Evolutionary conservation across 164 flowering plant genomes (phyloP), one percentile per base, ranked within the genome.

Genomic region (Paratinospora sagittata): DNA sequence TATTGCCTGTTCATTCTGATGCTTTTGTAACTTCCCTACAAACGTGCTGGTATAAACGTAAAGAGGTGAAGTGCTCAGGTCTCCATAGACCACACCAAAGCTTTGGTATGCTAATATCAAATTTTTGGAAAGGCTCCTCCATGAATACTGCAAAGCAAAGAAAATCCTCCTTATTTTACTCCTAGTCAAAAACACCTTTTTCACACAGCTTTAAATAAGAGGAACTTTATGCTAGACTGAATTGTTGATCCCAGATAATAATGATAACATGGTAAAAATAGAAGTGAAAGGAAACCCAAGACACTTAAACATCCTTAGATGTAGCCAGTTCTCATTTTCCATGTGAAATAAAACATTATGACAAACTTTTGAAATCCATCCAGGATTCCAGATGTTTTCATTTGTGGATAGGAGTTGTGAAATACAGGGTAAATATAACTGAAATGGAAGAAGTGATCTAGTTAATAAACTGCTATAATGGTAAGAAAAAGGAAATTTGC

Each of bases 61-160:
- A 27, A 87, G 91, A 23, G 91, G 91, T 14, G 91, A 87, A 62
- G 87, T 87, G 68, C 89, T 83, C 78, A 87, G 68, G 74, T 85
- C 88, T n/a, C 91, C 89, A 73, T 83, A 87, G 21, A 86, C 86
- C 27, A 87, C 91, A 19, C 91, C 91, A 67, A 87, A 72, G 77
- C 91, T 87, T 79, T 87, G 89, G 70, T 87, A 87, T 7, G 91
- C 91, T 65, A 87, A 68, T 65, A 87, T 0, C 33, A 87, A 73
- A 74, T 67, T 71, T 41, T 68, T 76, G 55, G 78, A 76, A 33
- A 76, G 63, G 45, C 72, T 60, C 65, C 66, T 63, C 78, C 74
- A 67, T 19, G 78, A 67, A 5, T 21, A 34, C 78, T 76, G 65
- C 64, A 67, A 11, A 30, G 49, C 27, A 57, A 67, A 37, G 52